These are phyloP conservation scores for Yamadazyma atmosphaerica DNA, from an alignment of 1,139 yeast genomes.

Conservation along the genomic window DNA sequence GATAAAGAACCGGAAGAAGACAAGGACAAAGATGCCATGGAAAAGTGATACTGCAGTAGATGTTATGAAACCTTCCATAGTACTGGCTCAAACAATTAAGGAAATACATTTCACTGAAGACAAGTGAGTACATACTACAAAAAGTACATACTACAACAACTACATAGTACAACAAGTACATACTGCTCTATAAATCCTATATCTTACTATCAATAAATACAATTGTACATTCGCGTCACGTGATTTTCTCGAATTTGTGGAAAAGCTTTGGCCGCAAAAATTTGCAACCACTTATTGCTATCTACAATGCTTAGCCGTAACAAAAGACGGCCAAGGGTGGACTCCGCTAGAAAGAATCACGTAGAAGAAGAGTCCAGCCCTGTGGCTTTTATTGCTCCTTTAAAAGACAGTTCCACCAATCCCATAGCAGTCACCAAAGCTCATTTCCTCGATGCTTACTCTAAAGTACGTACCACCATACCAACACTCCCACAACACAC, in stretches of 20 bases:
- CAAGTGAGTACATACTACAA: too few relatives aligned
- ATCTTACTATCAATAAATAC: neutral
- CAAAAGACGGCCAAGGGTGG: slow-evolving; percentile 1
- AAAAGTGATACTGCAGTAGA: slow-evolving; percentile 22
- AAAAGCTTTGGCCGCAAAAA: slow-evolving; percentile 3
- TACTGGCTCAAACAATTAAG: too few relatives aligned
- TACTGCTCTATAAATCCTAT: too few relatives aligned
- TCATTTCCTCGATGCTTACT: slow-evolving; percentile 62
- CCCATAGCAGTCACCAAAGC: slow-evolving; percentile 50
- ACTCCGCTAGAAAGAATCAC: neutral
- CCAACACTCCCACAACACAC: slow-evolving; percentile 8
- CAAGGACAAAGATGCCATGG: slow-evolving; percentile 17
- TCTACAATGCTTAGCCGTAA: slow-evolving; percentile 9
- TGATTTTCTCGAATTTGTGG: neutral
- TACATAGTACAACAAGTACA: too few relatives aligned
- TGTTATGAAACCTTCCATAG: slow-evolving; percentile 14
- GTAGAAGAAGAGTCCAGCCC: too few relatives aligned
- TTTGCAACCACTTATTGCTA: neutral
- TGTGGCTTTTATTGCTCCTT: slow-evolving; percentile 20
- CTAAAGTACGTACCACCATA: slow-evolving; percentile 27
- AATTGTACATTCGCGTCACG: neutral
- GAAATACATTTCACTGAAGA: too few relatives aligned
- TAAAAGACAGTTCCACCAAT: slow-evolving; percentile 20
- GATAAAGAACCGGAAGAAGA: slow-evolving; percentile 20
- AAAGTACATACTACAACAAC: too few relatives aligned